Percentiles rank a stretch among this genome's conserved stretches.
These are phyloP conservation scores for Diophrys sp. DNA, from an alignment of 73 alveolate genomes.

Conservation along the genomic window DNA sequence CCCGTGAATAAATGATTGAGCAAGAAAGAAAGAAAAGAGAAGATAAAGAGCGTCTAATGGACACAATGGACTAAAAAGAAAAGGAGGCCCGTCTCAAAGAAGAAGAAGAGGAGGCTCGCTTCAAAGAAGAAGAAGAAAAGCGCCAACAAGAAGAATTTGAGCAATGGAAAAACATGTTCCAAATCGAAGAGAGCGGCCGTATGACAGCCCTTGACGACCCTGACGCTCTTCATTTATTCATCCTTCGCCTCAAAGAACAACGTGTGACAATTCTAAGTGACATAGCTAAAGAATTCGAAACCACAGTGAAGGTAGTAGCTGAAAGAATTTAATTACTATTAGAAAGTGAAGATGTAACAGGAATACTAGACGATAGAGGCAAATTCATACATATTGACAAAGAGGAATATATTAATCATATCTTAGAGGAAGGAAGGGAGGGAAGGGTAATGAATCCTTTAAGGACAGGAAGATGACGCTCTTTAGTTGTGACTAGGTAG, in stretches of 20 bases:
- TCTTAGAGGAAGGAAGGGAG: background rate
- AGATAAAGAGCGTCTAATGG: background rate
- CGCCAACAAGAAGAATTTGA: constrained; percentile 71
- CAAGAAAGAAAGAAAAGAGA: background rate
- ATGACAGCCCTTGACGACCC: constrained; percentile 52
- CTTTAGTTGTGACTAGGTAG: too few relatives aligned
- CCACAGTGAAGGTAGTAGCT: constrained; percentile 46
- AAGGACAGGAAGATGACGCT: too few relatives aligned
- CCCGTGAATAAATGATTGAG: background rate
- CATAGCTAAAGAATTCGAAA: constrained; percentile 60
- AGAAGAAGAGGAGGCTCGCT: constrained; percentile 51
- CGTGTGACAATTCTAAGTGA: constrained; percentile 74
- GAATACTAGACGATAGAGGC: constrained; percentile 85
- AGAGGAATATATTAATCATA: constrained; percentile 49
- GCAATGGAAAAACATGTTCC: constrained; percentile 70
- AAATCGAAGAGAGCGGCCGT: constrained; percentile 66
- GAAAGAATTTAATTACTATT: constrained; percentile 62
- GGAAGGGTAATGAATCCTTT: too few relatives aligned
- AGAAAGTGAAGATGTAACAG: constrained; percentile 54
- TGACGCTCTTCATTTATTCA: constrained; percentile 48
- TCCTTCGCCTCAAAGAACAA: constrained; percentile 59
- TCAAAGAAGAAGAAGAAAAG: constrained; percentile 62
- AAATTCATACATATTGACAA: constrained; percentile 67
- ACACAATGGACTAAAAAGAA: constrained; percentile 1
- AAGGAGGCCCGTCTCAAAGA: constrained; percentile 46